Conservation (phyloP, 2,329 filamentous ascomycete species). For the Leptosphaerulina australis region DNA sequence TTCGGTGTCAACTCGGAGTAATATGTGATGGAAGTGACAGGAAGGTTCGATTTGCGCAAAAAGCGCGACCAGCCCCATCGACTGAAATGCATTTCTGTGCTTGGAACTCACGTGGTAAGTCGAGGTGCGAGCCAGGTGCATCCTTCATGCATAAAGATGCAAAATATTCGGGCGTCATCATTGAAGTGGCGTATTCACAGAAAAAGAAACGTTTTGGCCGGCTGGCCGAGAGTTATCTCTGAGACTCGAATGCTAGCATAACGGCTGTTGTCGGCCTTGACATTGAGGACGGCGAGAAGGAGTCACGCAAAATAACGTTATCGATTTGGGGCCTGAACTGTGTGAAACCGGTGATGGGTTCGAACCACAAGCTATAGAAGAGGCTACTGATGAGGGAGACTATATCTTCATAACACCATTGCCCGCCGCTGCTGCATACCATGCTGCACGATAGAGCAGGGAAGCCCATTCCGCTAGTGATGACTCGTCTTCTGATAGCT, state of each 20-base stretch:
- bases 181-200: conserved; percentile 29
- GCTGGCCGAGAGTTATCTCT: conserved; percentile 23
- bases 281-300: conserved; percentile 22
- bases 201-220: conserved; percentile 20
- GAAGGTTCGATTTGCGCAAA: conserved; percentile 27
- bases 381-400: neutral
- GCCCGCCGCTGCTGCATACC: too few species aligned
- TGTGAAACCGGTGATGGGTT: neutral
- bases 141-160: conserved; percentile 31
- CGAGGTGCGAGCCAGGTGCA: conserved; percentile 28
- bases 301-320: conserved; percentile 18
- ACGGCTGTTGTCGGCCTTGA: conserved; percentile 22
- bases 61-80: conserved; percentile 23
- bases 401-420: too few species aligned
- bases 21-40: conserved; percentile 23
- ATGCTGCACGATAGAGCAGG: too few species aligned
- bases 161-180: conserved; percentile 29
- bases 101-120: conserved; percentile 14
- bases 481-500: too few species aligned
- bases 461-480: too few species aligned
- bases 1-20: conserved; percentile 25
- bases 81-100: conserved; percentile 23
- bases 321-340: conserved; percentile 13
- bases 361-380: neutral
- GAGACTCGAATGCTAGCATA: conserved; percentile 24